Percentiles rank a stretch among this genome's conserved stretches.
These are phyloP conservation scores for Zopfochytrium polystomum DNA, from an alignment of 371 early-diverging fungal genomes.

Conservation along the genomic window DNA sequence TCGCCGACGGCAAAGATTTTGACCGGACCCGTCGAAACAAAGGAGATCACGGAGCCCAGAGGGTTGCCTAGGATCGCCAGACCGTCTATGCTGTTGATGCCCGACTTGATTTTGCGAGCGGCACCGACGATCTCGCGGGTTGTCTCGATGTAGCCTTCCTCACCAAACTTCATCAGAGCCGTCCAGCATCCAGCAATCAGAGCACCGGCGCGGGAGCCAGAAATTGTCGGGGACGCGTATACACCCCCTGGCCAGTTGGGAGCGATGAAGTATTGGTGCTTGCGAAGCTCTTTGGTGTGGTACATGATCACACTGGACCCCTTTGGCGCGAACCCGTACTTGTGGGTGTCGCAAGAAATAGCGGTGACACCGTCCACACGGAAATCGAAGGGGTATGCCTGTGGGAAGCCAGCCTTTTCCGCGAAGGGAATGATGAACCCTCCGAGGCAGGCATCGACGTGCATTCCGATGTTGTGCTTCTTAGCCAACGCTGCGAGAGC, in stretches of 20 bases:
- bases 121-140: slow-evolving; percentile 78
- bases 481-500: slow-evolving; percentile 77
- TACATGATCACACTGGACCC: too few relatives aligned
- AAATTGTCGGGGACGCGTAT: slow-evolving; percentile 90
- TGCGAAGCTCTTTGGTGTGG: slow-evolving; percentile 67
- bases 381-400: too few relatives aligned
- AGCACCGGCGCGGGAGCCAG: slow-evolving; percentile 92
- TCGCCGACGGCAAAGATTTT: slow-evolving; percentile 87
- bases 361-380: too few relatives aligned
- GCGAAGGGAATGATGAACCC: slow-evolving; percentile 92
- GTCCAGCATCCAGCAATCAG: slow-evolving; percentile 96
- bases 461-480: too few relatives aligned
- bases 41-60: slow-evolving; percentile 70
- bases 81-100: slow-evolving; percentile 63
- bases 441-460: slow-evolving; percentile 96
- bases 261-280: slow-evolving; percentile 84
- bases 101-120: slow-evolving; percentile 59
- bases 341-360: too few relatives aligned
- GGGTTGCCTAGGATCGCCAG: slow-evolving; percentile 85
- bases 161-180: slow-evolving; percentile 84
- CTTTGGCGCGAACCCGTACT: too few relatives aligned
- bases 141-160: too few relatives aligned
- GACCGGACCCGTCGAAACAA: slow-evolving; percentile 67
- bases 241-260: slow-evolving; percentile 94
- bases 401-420: too few relatives aligned